Conservation (phyloP, 106 monocot genomes). For the Hemerocallis citrina region DNA sequence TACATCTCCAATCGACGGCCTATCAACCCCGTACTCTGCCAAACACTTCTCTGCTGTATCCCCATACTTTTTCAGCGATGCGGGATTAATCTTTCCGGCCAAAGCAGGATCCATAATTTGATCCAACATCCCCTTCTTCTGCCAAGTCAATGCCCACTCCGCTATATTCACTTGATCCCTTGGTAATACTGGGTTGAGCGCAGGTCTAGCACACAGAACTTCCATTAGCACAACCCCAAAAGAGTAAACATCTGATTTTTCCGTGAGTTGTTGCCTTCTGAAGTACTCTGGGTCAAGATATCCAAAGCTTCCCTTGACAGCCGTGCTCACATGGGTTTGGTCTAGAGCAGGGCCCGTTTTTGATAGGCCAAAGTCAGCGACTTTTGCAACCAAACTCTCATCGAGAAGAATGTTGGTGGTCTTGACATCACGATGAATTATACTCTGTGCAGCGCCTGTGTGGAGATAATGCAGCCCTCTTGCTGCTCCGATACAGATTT, state of each 20-base stretch:
- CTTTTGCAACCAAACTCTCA: conserved; percentile 54
- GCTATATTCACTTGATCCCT: conserved; percentile 43
- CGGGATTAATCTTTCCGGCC: conserved; percentile 18
- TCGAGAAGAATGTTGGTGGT: conserved; percentile 73
- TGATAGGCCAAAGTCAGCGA: conserved; percentile 31
- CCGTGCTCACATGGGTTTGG: conserved; percentile 34
- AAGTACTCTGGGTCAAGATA: conserved; percentile 43
- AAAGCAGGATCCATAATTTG: conserved; percentile 32
- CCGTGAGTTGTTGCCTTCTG: conserved; percentile 33
- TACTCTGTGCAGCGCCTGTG: conserved; percentile 28
- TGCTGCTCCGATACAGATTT: conserved; percentile 15
- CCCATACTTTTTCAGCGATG: conserved; percentile 40
- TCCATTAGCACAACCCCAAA: conserved; percentile 42
- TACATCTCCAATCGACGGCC: conserved; percentile 73
- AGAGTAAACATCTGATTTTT: conserved; percentile 43
- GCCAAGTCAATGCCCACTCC: conserved; percentile 44
- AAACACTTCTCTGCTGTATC: conserved; percentile 39
- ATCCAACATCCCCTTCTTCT: conserved; percentile 31
- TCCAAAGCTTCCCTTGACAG: conserved; percentile 45
- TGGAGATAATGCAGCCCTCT: conserved; percentile 17
- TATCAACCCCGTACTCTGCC: conserved; percentile 28
- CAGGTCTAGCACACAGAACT: conserved; percentile 36
- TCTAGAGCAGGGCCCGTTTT: conserved; percentile 17
- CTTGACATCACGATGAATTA: conserved; percentile 80
- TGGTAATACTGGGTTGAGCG: conserved; percentile 36